These are phyloP conservation scores for Pinus taeda DNA, from an alignment of 75 land plant species.

Conservation along the genomic window DNA sequence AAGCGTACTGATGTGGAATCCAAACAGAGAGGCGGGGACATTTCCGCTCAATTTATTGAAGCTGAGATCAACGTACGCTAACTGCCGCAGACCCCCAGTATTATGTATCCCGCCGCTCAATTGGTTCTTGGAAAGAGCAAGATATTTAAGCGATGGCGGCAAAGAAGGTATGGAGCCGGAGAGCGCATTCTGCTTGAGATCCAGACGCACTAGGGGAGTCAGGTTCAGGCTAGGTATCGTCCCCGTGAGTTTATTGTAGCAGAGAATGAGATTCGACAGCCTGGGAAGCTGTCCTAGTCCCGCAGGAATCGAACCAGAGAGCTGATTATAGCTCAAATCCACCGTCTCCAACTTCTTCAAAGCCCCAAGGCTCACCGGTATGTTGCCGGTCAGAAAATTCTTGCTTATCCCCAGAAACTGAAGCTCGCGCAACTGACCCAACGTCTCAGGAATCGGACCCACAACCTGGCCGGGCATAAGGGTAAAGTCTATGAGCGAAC, in stretches of 20 bases:
- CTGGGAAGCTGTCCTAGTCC: conserved; percentile 31
- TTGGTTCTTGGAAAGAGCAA: conserved; percentile 58
- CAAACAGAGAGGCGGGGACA: conserved; percentile 52
- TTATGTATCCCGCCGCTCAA: conserved; percentile 39
- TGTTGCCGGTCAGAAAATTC: conserved; percentile 54
- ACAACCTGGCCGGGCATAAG: conserved; percentile 58
- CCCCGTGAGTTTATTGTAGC: conserved; percentile 63
- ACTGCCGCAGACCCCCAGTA: conserved; percentile 22
- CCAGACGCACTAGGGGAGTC: conserved; percentile 41
- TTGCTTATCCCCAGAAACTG: conserved; percentile 56
- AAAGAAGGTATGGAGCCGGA: conserved; percentile 53
- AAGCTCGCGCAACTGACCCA: conserved; percentile 31
- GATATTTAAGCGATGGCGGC: conserved; percentile 59
- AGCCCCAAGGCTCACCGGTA: conserved; percentile 35
- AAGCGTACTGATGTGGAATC: conserved; percentile 45
- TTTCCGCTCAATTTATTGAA: conserved; percentile 59
- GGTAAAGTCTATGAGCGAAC: conserved; percentile 38
- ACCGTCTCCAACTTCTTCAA: conserved; percentile 42
- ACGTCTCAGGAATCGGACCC: conserved; percentile 39
- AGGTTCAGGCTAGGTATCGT: conserved; percentile 35
- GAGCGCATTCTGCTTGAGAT: conserved; percentile 50
- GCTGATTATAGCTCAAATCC: conserved; percentile 60
- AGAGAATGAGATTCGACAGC: conserved; percentile 55
- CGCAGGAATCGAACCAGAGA: conserved; percentile 50
- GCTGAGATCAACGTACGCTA: conserved; percentile 70